Base-by-base conservation (phyloP, 306 rosid genomes). In the Malus fusca region DNA sequence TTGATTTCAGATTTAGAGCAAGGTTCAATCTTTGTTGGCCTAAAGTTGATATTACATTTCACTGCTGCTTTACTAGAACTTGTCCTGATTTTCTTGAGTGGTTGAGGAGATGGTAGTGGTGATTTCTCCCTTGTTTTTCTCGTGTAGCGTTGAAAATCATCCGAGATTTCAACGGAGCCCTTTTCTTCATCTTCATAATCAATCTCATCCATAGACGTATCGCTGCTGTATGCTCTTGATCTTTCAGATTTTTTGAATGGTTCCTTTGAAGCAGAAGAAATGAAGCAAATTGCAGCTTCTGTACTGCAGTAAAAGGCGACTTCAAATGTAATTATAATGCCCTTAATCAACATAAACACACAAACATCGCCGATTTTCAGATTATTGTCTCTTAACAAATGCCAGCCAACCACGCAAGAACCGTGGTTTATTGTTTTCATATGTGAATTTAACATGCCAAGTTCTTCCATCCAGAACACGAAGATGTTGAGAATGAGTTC, bases 361-460 rank as follows among this genome's bases (percentile, higher is more conserved):
- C 80, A 76, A 8, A 55, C 68, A 43, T 76, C 74, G 52, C 68
- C 80, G 5, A 68, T 73, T 68, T 56, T 26, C 73, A 76, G 1
- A 12, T 76, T 53, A 55, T 66, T 76, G 30, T 68, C 74, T 66
- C 51, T 42, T 42, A 3, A 28, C 68, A 17, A 51, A 76, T 4
- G 33, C 14, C 21, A 0, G 4, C 58, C 58, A 33, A 26, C 68
- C 67, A 15, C 4, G 14, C 28, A 0, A 9, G 12, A 66, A 37
- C 26, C 56, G 58, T 14, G 6, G 2, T 30, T 1, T 13, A 33
- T 43, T 28, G 7, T 30, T 30, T 7, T 33, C 30, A 43, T 28
- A 66, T n/a, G 17, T 66, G 62, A 63, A 31, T 68, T 22, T 14
- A 13, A 66, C 40, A 66, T 11, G 4, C 82, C 82, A 78, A 63